Conservation (phyloP, 2,329 filamentous ascomycete species). For the Fusarium incarnatum region DNA sequence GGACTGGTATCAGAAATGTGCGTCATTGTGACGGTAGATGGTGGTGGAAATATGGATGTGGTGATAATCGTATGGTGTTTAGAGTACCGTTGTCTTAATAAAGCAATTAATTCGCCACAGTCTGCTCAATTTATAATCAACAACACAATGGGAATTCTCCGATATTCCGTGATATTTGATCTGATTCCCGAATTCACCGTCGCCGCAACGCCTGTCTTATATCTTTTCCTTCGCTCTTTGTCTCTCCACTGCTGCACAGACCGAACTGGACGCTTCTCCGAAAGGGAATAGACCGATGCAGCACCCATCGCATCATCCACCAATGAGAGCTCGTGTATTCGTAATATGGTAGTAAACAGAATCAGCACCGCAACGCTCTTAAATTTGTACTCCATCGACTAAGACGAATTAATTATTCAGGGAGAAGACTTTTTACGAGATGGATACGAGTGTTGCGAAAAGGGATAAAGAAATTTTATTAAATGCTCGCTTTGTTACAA, state of each 20-base stretch:
- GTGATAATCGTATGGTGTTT: background rate
- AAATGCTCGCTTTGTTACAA: constrained; percentile 2
- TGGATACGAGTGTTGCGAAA: background rate
- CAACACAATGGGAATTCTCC: background rate
- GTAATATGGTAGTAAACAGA: constrained; percentile 48
- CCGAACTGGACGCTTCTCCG: constrained; percentile 19
- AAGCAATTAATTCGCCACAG: constrained; percentile 15
- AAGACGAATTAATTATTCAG: background rate
- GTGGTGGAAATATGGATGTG: background rate
- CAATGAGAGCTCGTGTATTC: constrained; percentile 51
- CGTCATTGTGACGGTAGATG: constrained; percentile 36
- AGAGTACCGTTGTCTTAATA: background rate
- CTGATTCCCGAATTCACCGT: background rate
- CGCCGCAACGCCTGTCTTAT: constrained; percentile 28
- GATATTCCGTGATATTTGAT: background rate
- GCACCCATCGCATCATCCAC: constrained; percentile 13
- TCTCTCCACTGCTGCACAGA: constrained; percentile 29
- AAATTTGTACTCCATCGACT: background rate
- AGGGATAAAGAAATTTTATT: background rate
- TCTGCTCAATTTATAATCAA: constrained; percentile 13
- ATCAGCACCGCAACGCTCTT: background rate
- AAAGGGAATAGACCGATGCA: constrained; percentile 28
- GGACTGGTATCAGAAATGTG: constrained; percentile 49
- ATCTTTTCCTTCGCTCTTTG: constrained; percentile 20
- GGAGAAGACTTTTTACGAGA: background rate